phyloP scores from a whole-genome alignment of 345 rosid genomes.

The Arabis hirsuta region DNA sequence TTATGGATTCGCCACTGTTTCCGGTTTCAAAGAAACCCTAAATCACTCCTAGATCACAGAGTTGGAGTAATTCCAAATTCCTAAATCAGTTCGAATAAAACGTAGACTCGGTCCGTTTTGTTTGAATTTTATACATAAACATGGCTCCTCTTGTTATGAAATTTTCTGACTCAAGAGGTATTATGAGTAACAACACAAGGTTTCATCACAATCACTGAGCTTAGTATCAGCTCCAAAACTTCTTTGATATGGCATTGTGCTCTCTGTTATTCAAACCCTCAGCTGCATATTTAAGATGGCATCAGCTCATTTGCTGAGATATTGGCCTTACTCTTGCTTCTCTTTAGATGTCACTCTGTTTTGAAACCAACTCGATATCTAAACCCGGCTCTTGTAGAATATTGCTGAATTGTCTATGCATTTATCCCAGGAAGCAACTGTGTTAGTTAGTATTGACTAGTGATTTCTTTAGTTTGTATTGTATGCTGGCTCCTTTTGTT shows the following conservation, averaged over 20 bases:
- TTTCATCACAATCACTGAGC: not conserved
- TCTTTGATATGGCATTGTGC: not conserved
- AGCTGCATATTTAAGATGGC: not conserved
- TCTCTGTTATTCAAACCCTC: no score
- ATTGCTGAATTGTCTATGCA: not conserved
- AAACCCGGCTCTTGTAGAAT: not conserved
- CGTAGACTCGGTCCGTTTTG: not conserved
- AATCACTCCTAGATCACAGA: constrained; percentile 8
- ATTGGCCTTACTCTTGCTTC: constrained; percentile 6
- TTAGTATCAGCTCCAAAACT: no score
- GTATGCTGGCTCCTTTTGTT: no score
- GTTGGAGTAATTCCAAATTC: constrained; percentile 7
- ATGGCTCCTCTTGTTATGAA: not conserved
- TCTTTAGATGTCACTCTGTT: not conserved
- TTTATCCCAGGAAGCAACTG: not conserved
- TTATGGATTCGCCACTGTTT: not conserved
- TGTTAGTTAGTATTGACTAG: not conserved
- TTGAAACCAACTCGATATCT: not conserved
- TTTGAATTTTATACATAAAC: not conserved
- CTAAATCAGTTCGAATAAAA: not conserved
- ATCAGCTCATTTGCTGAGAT: constrained; percentile 1
- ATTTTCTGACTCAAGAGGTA: not conserved
- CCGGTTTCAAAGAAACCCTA: not conserved
- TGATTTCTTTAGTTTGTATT: no score
- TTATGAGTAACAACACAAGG: not conserved